Conservation (phyloP, 2,329 filamentous ascomycete species). For the Xylaria hypoxylon region DNA sequence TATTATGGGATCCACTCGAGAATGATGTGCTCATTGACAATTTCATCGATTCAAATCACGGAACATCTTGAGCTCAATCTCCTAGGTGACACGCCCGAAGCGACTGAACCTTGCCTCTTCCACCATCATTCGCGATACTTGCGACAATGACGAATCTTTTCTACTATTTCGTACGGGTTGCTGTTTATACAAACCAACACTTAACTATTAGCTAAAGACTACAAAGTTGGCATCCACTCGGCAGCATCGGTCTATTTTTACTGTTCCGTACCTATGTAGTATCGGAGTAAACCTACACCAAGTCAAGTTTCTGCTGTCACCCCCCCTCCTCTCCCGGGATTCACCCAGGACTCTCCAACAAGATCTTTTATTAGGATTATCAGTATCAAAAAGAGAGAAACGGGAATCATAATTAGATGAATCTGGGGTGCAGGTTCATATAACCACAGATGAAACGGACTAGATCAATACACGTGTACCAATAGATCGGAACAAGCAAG, state of each 20-base stretch:
- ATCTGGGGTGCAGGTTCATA: constrained; percentile 30
- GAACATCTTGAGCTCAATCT: constrained; percentile 7
- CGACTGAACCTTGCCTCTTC: constrained; percentile 27
- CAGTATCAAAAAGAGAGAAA: constrained; percentile 8
- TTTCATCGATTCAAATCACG: constrained; percentile 29
- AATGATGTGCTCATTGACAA: constrained; percentile 19
- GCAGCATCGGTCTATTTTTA: constrained; percentile 14
- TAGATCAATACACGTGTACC: constrained; percentile 31
- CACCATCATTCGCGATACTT: constrained; percentile 29
- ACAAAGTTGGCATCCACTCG: constrained; percentile 17
- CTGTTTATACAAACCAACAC: constrained; percentile 24
- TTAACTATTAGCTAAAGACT: constrained; percentile 40
- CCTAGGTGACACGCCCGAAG: constrained; percentile 17
- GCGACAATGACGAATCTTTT: constrained; percentile 27
- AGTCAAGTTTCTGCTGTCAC: not conserved
- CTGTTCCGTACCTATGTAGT: constrained; percentile 8
- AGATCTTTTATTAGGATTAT: not conserved
- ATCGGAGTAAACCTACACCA: constrained; percentile 6
- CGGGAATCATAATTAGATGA: constrained; percentile 23
- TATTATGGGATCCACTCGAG: constrained; percentile 9
- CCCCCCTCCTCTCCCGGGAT: not conserved
- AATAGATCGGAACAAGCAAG: constrained; percentile 15
- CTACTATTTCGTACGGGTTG: constrained; percentile 14
- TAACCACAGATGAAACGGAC: constrained; percentile 12
- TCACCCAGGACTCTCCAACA: constrained; percentile 9